These are phyloP conservation scores for Diaporthe ampelina DNA, from an alignment of 2,329 filamentous ascomycete genomes.

Conservation along the genomic window DNA sequence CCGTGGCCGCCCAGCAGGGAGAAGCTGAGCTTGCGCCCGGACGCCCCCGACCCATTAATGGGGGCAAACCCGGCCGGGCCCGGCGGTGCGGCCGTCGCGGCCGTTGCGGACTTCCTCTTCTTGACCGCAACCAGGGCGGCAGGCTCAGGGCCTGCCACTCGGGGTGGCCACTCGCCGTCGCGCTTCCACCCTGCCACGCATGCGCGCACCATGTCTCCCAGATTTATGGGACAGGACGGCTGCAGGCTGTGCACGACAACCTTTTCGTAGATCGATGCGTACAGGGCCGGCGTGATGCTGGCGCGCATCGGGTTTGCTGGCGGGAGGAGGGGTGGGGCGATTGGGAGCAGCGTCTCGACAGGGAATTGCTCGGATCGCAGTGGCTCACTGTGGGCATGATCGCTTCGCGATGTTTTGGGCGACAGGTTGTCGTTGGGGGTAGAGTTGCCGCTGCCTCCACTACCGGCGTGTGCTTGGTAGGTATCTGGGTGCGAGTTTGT, in stretches of 20 bases:
- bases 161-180: conserved; percentile 92
- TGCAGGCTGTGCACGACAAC: conserved; percentile 84
- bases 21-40: conserved; percentile 45
- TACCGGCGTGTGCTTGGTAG: conserved; percentile 10
- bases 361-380: conserved; percentile 55
- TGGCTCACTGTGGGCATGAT: conserved; percentile 30
- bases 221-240: conserved; percentile 89
- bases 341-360: conserved; percentile 76
- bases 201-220: conserved; percentile 82
- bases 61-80: conserved; percentile 5
- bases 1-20: conserved; percentile 42
- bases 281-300: conserved; percentile 80
- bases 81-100: conserved; percentile 44
- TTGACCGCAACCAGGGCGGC: conserved; percentile 54
- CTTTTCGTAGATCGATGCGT: conserved; percentile 90
- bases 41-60: conserved; percentile 6
- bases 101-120: conserved; percentile 53
- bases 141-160: conserved; percentile 62
- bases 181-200: conserved; percentile 94
- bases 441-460: conserved; percentile 38
- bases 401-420: conserved; percentile 42
- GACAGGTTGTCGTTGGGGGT: conserved; percentile 41
- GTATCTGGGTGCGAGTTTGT: conserved; percentile 35
- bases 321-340: conserved; percentile 81
- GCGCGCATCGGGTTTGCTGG: conserved; percentile 81